Base-by-base conservation (phyloP, 2,329 filamentous ascomycete species). In the Aspergillus sp. region DNA sequence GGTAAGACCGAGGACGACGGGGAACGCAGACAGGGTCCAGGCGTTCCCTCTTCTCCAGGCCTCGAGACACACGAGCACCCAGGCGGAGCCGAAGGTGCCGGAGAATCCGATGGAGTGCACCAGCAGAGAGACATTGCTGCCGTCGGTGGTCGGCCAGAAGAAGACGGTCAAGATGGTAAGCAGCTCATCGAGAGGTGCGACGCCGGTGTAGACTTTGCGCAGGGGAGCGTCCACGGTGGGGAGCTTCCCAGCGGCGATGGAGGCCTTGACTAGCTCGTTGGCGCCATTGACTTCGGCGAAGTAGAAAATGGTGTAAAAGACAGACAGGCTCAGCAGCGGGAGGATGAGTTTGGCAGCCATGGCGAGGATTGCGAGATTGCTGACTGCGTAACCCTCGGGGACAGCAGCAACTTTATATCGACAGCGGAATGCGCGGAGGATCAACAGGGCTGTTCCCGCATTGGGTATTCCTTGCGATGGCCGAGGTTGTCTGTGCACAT, bases 31-130 rank as follows among this genome's bases (percentile, higher is more conserved):
- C 17, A 75, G 52, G 5, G 68, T 77, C 49, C 75, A 69, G 12
- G 70, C 64, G 64, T 81, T 81, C 0, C 78, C 79, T 17, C 63
- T 64, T 42, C 80, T 70, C 67, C 78, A 73, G 11, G 76, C 70
- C 61, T 82, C 80, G 55, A 81, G 67, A 2, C 73, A 67, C 22
- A 82, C 65, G 42, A 80, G 59, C 5, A 72, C 65, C 75, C 75
- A 80, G n/a, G 74, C 68, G 3, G 74, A 71, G 4, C 73, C 73
- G 48, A 78, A 73, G 3, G 76, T 73, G 5, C 74, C 74, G 4
- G 74, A 73, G 22, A 79, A 76, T 5, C 68, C 69, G 13, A 76
- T 60, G 4, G 73, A 69, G 42, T 76, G 73, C 9, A 78, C 62
- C 1, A 69, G 62, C 7, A 76, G 62, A 13, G 68, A 67, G 0